Evolutionary conservation across 2,329 filamentous ascomycete species (phyloP).

Genomic region (Claviceps paspali): DNA sequence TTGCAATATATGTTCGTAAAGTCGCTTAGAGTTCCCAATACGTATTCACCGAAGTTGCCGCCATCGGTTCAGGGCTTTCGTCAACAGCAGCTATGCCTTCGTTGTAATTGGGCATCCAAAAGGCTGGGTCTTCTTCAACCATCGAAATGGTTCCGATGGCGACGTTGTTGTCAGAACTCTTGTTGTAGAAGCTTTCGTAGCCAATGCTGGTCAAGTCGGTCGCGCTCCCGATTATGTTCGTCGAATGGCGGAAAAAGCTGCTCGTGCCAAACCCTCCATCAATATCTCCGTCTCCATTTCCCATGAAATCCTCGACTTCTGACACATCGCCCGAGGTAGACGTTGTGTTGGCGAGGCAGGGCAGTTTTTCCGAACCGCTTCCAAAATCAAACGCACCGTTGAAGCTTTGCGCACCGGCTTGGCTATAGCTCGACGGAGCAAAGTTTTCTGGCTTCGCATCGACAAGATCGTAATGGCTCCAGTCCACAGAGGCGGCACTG

Average conservation of each 20-base stretch:
- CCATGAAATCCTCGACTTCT: constrained; percentile 46
- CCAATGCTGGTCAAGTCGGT: constrained; percentile 35
- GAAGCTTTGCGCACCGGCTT: constrained; percentile 34
- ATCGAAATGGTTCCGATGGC: constrained; percentile 28
- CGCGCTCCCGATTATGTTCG: constrained; percentile 24
- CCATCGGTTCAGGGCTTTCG: constrained; percentile 20
- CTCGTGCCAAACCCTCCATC: constrained; percentile 31
- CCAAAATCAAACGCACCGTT: constrained; percentile 35
- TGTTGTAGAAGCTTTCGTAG: constrained; percentile 40
- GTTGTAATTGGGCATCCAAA: constrained; percentile 34
- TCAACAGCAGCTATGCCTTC: constrained; percentile 21
- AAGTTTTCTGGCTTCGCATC: constrained; percentile 32
- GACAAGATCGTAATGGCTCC: constrained; percentile 31
- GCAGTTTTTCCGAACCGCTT: constrained; percentile 37
- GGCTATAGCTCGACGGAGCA: constrained; percentile 38
- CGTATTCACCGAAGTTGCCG: constrained; percentile 15
- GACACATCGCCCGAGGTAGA: constrained; percentile 54
- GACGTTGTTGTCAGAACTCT: constrained; percentile 23
- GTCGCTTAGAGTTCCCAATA: constrained; percentile 21
- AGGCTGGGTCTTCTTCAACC: constrained; percentile 35
- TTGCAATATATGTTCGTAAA: too few species aligned
- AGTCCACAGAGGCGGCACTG: constrained; percentile 34
- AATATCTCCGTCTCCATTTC: constrained; percentile 32
- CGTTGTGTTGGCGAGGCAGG: constrained; percentile 38
- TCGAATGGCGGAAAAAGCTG: constrained; percentile 29